Conservation (phyloP, 768 basidiomycete genomes). For the Lactifluus echinatus region DNA sequence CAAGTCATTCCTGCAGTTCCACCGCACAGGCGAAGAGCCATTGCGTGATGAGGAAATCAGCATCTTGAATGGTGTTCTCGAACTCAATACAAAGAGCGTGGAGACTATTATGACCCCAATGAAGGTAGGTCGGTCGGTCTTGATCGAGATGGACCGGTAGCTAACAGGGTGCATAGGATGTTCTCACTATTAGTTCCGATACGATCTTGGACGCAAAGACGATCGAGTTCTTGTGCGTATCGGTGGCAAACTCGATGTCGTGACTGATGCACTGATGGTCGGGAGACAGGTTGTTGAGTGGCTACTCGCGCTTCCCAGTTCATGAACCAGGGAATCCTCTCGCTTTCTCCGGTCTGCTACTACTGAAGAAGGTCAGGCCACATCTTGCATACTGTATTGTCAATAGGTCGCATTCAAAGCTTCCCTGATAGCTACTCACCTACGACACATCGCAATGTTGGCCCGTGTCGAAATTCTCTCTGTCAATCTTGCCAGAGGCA, state of each 20-base stretch:
- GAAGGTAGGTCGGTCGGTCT: constrained; percentile 29
- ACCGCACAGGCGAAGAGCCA: constrained; percentile 68
- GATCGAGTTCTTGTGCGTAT: constrained; percentile 63
- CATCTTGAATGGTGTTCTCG: constrained; percentile 72
- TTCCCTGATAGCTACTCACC: constrained; percentile 52
- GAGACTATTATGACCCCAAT: constrained; percentile 49
- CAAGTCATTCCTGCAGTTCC: constrained; percentile 63
- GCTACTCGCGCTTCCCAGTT: constrained; percentile 89
- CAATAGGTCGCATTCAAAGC: background rate
- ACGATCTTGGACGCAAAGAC: constrained; percentile 68
- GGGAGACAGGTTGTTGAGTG: constrained; percentile 51
- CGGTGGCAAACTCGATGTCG: background rate
- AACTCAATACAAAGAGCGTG: constrained; percentile 66
- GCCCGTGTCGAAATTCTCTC: constrained; percentile 63
- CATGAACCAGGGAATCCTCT: constrained; percentile 61
- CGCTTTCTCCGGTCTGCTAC: constrained; percentile 72
- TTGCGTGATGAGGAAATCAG: constrained; percentile 75
- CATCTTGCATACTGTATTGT: background rate
- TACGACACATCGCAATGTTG: constrained; percentile 81
- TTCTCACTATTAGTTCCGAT: constrained; percentile 71
- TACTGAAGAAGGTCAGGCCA: constrained; percentile 65
- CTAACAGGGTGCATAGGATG: constrained; percentile 45
- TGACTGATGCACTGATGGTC: background rate
- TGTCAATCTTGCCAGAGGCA: constrained; percentile 87
- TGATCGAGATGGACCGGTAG: background rate